phyloP scores from a whole-genome alignment of 768 basidiomycete species.

The Trametes maxima region DNA sequence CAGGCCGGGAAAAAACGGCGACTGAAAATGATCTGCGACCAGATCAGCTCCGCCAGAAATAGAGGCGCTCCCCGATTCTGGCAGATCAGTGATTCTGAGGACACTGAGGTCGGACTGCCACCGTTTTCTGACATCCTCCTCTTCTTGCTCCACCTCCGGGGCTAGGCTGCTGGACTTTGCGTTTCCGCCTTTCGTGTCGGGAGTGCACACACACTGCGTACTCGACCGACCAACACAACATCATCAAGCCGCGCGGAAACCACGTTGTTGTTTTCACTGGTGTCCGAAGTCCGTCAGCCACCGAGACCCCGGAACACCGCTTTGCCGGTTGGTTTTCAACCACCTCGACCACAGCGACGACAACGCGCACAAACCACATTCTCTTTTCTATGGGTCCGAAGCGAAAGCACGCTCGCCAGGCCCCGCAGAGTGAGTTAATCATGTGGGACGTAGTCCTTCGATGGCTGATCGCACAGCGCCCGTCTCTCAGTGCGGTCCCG shows the following conservation, averaged over 20 bases:
- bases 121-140: constrained; percentile 5
- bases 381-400: constrained; percentile 43
- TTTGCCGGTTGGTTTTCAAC: constrained; percentile 38
- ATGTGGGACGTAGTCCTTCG: constrained; percentile 16
- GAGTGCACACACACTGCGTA: too few species aligned
- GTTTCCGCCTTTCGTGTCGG: too few species aligned
- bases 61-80: background rate
- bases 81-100: constrained; percentile 20
- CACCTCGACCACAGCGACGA: constrained; percentile 20
- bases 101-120: background rate
- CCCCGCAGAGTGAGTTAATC: constrained; percentile 43
- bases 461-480: constrained; percentile 28
- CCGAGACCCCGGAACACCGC: constrained; percentile 32
- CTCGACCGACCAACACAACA: background rate
- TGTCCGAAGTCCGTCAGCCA: constrained; percentile 31
- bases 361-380: constrained; percentile 27
- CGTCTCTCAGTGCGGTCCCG: constrained; percentile 52
- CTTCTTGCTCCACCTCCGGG: background rate
- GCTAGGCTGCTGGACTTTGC: background rate
- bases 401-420: constrained; percentile 40
- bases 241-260: background rate
- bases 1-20: background rate
- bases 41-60: background rate
- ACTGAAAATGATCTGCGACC: background rate
- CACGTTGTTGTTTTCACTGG: constrained; percentile 15